phyloP scores from a whole-genome alignment of 352 stramenopile genomes.

The Phytophthora brassicae region DNA sequence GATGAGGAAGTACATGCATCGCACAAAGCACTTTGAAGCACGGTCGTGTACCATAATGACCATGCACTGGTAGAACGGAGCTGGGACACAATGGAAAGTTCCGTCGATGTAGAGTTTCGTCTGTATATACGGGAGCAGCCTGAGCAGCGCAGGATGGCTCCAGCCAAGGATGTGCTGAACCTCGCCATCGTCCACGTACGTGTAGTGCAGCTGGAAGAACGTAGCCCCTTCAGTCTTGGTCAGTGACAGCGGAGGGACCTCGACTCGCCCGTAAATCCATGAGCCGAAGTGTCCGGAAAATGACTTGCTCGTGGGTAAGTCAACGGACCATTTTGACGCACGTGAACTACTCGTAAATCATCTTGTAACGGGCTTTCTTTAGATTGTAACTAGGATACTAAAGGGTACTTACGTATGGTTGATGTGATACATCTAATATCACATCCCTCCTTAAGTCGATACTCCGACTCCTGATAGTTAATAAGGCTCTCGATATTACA shows the following conservation, averaged over 20 bases:
- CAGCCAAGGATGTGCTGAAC: conserved; percentile 26
- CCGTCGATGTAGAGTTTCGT: conserved; percentile 26
- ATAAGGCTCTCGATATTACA: too few species aligned
- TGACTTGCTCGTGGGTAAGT: conserved; percentile 3
- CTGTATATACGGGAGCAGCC: conserved; percentile 9
- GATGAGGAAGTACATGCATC: conserved; percentile 6
- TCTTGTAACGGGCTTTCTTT: too few species aligned
- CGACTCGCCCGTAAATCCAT: conserved; percentile 18
- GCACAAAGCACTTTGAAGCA: conserved; percentile 2
- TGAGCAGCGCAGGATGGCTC: conserved; percentile 17
- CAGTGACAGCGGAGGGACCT: conserved; percentile 12
- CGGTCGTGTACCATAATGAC: conserved; percentile 22
- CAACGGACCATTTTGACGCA: neutral
- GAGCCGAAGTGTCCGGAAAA: conserved; percentile 15
- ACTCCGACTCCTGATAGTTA: too few species aligned
- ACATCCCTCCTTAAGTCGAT: too few species aligned
- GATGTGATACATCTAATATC: too few species aligned
- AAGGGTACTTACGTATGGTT: too few species aligned
- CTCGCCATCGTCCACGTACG: conserved; percentile 8
- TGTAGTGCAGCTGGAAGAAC: conserved; percentile 32
- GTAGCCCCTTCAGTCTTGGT: conserved; percentile 5
- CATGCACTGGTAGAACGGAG: conserved; percentile 20
- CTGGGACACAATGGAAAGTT: conserved; percentile 15
- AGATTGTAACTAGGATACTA: too few species aligned
- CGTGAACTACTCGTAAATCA: conserved; percentile 6